Evolutionary conservation across 2,329 filamentous ascomycete species (phyloP).

Genomic region (Pseudocercospora crystallina): DNA sequence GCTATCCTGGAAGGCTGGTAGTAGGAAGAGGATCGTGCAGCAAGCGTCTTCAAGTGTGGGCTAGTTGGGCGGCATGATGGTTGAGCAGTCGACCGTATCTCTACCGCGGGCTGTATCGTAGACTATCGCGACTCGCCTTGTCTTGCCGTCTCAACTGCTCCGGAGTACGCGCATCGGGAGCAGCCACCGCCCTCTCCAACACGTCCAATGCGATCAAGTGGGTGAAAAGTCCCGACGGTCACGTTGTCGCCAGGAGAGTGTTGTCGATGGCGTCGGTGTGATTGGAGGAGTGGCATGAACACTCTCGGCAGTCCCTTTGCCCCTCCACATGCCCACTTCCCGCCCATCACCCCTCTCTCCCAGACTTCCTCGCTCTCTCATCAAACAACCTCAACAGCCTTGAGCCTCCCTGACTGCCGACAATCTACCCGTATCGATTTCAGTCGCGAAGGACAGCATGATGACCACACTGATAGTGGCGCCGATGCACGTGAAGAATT

Average conservation of each 20-base stretch:
- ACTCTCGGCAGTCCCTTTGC: neutral
- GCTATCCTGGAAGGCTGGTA: neutral
- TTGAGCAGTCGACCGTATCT: too few species aligned
- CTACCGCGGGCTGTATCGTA: too few species aligned
- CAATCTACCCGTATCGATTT: too few species aligned
- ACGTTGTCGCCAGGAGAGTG: neutral
- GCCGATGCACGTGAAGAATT: too few species aligned
- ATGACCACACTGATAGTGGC: too few species aligned
- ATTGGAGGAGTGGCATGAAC: conserved; percentile 6
- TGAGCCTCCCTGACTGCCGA: too few species aligned
- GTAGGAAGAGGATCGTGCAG: conserved; percentile 3
- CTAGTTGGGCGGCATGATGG: too few species aligned
- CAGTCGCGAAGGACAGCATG: too few species aligned
- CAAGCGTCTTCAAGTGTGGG: neutral
- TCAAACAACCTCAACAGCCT: too few species aligned
- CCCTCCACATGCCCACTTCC: conserved; percentile 13
- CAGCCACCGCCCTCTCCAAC: neutral
- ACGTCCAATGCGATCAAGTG: conserved; percentile 1
- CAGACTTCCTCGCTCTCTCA: too few species aligned
- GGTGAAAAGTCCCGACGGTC: conserved; percentile 5
- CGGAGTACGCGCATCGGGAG: conserved; percentile 2
- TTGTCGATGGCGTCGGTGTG: neutral
- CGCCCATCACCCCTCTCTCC: neutral
- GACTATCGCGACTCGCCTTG: too few species aligned
- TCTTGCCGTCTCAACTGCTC: neutral